Percentiles rank a stretch among this genome's conserved stretches.
These are phyloP conservation scores for Allium cepa DNA, from an alignment of 106 monocot species.

Conservation along the genomic window DNA sequence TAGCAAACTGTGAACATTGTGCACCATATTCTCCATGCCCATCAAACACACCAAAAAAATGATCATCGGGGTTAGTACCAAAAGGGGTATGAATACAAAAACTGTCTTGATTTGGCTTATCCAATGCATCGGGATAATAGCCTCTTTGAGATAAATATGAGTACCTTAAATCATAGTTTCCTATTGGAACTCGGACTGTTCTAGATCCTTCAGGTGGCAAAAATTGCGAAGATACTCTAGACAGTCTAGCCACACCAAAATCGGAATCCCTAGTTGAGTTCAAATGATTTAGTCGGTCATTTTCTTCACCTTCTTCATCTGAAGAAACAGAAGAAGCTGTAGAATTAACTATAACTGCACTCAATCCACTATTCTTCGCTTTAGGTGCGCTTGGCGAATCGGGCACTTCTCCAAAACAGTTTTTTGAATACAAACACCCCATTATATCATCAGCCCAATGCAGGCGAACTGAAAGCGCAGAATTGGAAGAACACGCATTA, in stretches of 20 bases:
- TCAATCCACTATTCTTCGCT: slow-evolving; percentile 21
- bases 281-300: slow-evolving; percentile 42
- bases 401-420: slow-evolving; percentile 36
- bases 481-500: slow-evolving; percentile 16
- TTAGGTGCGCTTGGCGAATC: slow-evolving; percentile 23
- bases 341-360: slow-evolving; percentile 13
- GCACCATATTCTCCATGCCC: slow-evolving; percentile 92
- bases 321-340: slow-evolving; percentile 38
- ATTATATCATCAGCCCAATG: slow-evolving; percentile 30
- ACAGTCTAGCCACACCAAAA: slow-evolving; percentile 54
- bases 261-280: slow-evolving; percentile 46
- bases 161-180: slow-evolving; percentile 78
- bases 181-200: slow-evolving; percentile 57
- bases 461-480: slow-evolving; percentile 3
- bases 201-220: slow-evolving; percentile 88
- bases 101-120: slow-evolving; percentile 92
- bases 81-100: slow-evolving; percentile 90
- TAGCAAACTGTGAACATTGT: slow-evolving; percentile 90
- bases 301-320: slow-evolving; percentile 35
- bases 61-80: slow-evolving; percentile 77
- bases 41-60: slow-evolving; percentile 98
- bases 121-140: slow-evolving; percentile 88
- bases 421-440: slow-evolving; percentile 78
- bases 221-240: slow-evolving; percentile 88
- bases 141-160: slow-evolving; percentile 94